Base-by-base conservation (phyloP, 352 stramenopile genomes). In the Phytophthora multivora region DNA sequence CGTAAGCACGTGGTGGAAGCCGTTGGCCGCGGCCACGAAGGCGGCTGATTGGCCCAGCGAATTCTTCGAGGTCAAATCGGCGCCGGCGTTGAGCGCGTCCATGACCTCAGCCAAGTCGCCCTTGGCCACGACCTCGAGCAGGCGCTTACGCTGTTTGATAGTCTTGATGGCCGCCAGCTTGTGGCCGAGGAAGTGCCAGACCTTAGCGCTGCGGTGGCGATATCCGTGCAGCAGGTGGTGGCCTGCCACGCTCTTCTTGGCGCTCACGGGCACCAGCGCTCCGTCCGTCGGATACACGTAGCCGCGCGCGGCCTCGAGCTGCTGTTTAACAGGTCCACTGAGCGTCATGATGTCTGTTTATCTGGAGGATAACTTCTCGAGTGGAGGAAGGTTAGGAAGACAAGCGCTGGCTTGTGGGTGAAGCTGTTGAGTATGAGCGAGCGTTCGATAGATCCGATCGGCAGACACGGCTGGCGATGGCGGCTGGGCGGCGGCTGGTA, bases 101-200 rank as follows among this genome's bases (percentile, higher is more conserved):
- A 86, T 73, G 36, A 91, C 80, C 18, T 90, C 81, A 5, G 65
- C 72, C 18, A 86, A 21, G 40, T 74, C 65, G 43, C 81, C 84
- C 25, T 76, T 73, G 12, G 71, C 63, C 45, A 91, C 79, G 45
- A 86, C 74, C 18, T 91, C 83, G 9, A 90, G 52, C 10, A 93
- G 67, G 36, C 81, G 80, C 61, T 86, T 88, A 60, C 84, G 76
- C 43, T 70, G 68, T 51, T 89, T 89, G 59, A 85, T 66, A 30
- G 79, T 77, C 69, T 83, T 88, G 60, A 93, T 84, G 28, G 77
- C 69, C 16, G 83, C 80, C 30, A 93, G 71, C 61, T 87, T 90
- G 69, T 91, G 84, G 33, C 84, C 84, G 4, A 93, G 64, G 54
- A 87, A 93, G 61, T 84, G 57, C 81, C 80, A 93, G n/a, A 90